Conservation (phyloP, 192 early-diverging fungal species). For the Allomyces javanicus region DNA sequence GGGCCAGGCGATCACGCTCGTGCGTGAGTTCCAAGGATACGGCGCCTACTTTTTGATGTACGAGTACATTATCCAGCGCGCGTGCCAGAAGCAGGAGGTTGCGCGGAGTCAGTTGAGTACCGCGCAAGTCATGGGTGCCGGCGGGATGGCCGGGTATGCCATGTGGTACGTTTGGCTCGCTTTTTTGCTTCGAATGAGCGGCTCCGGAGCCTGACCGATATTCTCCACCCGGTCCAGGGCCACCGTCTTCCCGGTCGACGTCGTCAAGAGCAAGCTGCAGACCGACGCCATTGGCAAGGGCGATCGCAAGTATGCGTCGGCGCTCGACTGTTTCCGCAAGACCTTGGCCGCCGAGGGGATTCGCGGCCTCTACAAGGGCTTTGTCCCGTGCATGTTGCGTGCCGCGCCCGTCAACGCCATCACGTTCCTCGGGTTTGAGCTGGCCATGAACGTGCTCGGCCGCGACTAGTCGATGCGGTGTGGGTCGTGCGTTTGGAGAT, state of each 20-base stretch:
- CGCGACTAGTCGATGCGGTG: background rate
- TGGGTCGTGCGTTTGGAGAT: too few relatives aligned
- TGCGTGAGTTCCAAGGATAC: slow-evolving; percentile 81
- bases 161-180: slow-evolving; percentile 29
- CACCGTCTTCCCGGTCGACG: slow-evolving; percentile 80
- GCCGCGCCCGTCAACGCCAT: slow-evolving; percentile 86
- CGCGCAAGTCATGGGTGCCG: slow-evolving; percentile 57
- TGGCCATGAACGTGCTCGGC: slow-evolving; percentile 33
- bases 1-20: slow-evolving; percentile 66
- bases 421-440: slow-evolving; percentile 77
- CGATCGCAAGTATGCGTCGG: slow-evolving; percentile 46
- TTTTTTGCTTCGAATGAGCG: background rate
- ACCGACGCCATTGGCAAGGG: slow-evolving; percentile 57
- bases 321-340: slow-evolving; percentile 62
- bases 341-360: slow-evolving; percentile 58
- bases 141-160: slow-evolving; percentile 63
- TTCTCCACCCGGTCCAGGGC: slow-evolving; percentile 14
- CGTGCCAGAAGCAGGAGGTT: slow-evolving; percentile 34
- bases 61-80: slow-evolving; percentile 67
- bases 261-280: slow-evolving; percentile 87
- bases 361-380: slow-evolving; percentile 68
- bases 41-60: slow-evolving; percentile 87
- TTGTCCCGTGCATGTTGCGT: slow-evolving; percentile 67
- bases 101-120: slow-evolving; percentile 52
- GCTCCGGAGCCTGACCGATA: background rate